Base-by-base conservation (phyloP, 139 green algal species). In the Bryopsis sp. region DNA sequence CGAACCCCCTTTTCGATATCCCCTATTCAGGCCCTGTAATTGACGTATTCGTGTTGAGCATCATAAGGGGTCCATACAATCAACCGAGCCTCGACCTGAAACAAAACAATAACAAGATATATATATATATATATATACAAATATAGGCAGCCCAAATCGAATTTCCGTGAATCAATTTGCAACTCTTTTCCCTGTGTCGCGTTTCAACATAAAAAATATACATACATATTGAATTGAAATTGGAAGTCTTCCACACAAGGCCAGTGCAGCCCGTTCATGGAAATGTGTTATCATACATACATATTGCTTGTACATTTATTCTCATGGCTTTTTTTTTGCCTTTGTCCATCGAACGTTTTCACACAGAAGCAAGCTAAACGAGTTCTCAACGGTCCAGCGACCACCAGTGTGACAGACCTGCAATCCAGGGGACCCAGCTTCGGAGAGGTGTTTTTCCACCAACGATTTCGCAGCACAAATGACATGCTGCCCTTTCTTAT, bases 401-500 rank as follows among this genome's bases (percentile, higher is more conserved):
- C 37, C 8, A 8, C 8, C 36, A 32, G n/a, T n/a, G n/a, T n/a
- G 32, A 68, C 5, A 71, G 4, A 74, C 48, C 39, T 59, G 36
- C 28, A 74, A 31, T 6, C 38, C 47, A 67, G 43, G 29, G 3
- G 50, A 64, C 39, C 50, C 50, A 39, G 48, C 68, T 58, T 58
- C 38, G 8, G 34, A 39, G 50, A 58, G 33, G 47, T 58, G 38
- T 46, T 46, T 8, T 19, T 88, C 83, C 29, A 92, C 74, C 36
- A 89, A 65, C 46, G 81, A 76, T 1, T 76, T 78, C 31, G 79
- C 79, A n/a, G 78, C 82, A 59, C 70, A 86, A 37, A 93, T 83
- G 54, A 92, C 85, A 71, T 93, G 82, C 72, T 88, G 78, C 3
- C 85, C 85, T 70, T 94, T 94, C 48, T 88, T 72, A 76, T 96